These are phyloP conservation scores for Debaryomycetaceae sp. DNA, from an alignment of 1,139 yeast genomes.

Conservation along the genomic window DNA sequence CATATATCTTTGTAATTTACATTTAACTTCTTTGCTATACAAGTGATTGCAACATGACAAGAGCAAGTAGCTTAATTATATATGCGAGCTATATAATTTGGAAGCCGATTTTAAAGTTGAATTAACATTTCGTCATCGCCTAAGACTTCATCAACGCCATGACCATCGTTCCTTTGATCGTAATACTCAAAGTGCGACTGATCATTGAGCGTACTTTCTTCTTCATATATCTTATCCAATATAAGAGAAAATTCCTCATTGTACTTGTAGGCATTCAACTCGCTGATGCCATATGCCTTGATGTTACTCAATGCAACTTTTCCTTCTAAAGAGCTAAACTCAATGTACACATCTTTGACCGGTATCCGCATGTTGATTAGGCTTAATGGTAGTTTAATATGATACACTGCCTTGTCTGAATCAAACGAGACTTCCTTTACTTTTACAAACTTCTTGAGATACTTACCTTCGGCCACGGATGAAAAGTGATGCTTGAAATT, in stretches of 20 bases:
- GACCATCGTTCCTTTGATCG: background rate
- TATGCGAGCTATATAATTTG: too few species aligned
- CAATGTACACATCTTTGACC: constrained; percentile 33
- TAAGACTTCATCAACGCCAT: constrained; percentile 1
- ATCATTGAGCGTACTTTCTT: background rate
- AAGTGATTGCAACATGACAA: background rate
- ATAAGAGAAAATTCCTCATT: constrained; percentile 22
- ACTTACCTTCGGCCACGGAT: constrained; percentile 15
- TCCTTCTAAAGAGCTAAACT: constrained; percentile 20
- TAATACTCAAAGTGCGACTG: background rate
- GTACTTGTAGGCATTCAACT: constrained; percentile 26
- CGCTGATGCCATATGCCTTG: constrained; percentile 40
- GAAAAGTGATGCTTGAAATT: constrained; percentile 12
- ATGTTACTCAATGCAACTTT: constrained; percentile 24
- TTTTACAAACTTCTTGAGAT: constrained; percentile 31
- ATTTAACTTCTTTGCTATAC: background rate
- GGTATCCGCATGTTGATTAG: constrained; percentile 33
- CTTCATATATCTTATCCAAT: constrained; percentile 14
- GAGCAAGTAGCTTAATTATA: too few species aligned
- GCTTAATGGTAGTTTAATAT: constrained; percentile 33
- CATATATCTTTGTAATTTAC: background rate
- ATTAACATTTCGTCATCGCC: constrained; percentile 3
- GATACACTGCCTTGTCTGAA: constrained; percentile 18
- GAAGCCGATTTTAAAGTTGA: too few species aligned
- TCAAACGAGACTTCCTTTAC: constrained; percentile 22